Conservation (phyloP, 2,329 filamentous ascomycete species). For the Diaporthe australafricana region DNA sequence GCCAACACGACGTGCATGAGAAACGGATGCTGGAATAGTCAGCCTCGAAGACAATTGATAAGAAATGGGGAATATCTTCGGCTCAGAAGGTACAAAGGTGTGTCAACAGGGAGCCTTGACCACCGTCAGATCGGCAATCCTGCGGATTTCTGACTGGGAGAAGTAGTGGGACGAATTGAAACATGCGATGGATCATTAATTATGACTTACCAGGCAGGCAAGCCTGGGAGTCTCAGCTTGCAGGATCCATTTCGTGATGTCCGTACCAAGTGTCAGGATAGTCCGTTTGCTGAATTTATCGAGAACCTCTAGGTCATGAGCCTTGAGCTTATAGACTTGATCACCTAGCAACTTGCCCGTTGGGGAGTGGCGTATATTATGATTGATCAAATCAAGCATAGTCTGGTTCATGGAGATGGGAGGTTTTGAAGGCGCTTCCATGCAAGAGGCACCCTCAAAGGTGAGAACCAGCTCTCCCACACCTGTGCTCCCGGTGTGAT, state of each 20-base stretch:
- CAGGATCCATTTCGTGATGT: slow-evolving; percentile 47
- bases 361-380: slow-evolving; percentile 37
- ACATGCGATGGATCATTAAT: neutral
- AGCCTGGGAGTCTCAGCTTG: slow-evolving; percentile 50
- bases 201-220: slow-evolving; percentile 51
- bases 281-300: slow-evolving; percentile 57
- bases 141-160: too few species aligned
- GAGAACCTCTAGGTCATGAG: slow-evolving; percentile 49
- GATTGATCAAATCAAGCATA: slow-evolving; percentile 39
- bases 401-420: slow-evolving; percentile 38
- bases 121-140: rapidly evolving
- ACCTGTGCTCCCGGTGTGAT: slow-evolving; percentile 38
- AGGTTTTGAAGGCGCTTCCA: slow-evolving; percentile 39
- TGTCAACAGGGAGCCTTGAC: neutral
- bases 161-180: neutral
- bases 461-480: slow-evolving; percentile 47
- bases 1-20: slow-evolving; percentile 66
- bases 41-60: neutral
- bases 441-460: slow-evolving; percentile 41
- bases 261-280: slow-evolving; percentile 52
- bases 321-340: slow-evolving; percentile 48
- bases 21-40: slow-evolving; percentile 55
- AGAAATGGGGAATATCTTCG: neutral
- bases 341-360: slow-evolving; percentile 38
- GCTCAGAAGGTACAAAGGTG: too few species aligned